Conservation (phyloP, 345 rosid species). For the Acer negundo region DNA sequence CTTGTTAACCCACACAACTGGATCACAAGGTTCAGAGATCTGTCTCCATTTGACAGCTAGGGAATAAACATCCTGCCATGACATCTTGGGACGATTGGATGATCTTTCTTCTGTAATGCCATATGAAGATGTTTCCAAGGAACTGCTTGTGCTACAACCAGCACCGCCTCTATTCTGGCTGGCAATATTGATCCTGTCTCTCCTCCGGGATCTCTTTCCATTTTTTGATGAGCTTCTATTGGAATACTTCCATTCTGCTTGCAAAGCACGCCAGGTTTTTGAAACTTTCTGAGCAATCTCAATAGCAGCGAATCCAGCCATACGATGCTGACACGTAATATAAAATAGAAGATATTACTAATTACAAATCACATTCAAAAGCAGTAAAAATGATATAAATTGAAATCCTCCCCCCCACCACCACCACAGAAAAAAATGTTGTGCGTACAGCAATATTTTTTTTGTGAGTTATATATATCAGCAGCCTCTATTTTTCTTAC, state of each 20-base stretch:
- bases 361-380: constrained; percentile 7
- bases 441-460: not conserved
- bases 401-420: not conserved
- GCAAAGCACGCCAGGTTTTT: constrained; percentile 88
- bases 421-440: not conserved
- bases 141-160: constrained; percentile 89
- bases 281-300: constrained; percentile 93
- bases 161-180: constrained; percentile 98
- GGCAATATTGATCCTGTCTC: constrained; percentile 60
- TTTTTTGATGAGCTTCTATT: constrained; percentile 53
- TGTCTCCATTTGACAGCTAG: constrained; percentile 96
- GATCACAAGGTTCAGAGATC: constrained; percentile 98
- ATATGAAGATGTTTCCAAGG: constrained; percentile 65
- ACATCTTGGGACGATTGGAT: constrained; percentile 54
- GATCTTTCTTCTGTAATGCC: constrained; percentile 64
- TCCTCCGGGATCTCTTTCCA: constrained; percentile 75
- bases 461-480: not conserved
- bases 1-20: constrained; percentile 96
- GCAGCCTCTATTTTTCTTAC: not conserved
- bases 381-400: not conserved
- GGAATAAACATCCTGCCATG: constrained; percentile 88
- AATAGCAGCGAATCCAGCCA: constrained; percentile 95
- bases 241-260: constrained; percentile 67
- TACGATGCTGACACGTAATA: constrained; percentile 75
- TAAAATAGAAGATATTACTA: constrained; percentile 23